phyloP scores from a whole-genome alignment of 768 basidiomycete genomes.

The Phanerodontia chrysosporium region DNA sequence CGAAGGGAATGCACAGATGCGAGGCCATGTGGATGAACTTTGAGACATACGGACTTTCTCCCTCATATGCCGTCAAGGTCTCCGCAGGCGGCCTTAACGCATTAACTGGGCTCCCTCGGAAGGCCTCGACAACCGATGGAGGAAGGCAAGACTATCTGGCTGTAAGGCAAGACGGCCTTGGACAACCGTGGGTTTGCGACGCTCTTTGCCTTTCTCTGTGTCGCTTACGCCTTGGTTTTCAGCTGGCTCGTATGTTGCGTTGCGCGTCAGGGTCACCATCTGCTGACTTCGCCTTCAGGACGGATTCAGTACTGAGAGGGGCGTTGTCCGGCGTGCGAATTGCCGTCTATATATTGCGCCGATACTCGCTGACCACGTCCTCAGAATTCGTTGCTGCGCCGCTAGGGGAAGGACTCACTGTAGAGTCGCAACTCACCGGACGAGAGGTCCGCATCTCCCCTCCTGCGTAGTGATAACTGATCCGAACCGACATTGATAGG shows the following conservation, averaged over 20 bases:
- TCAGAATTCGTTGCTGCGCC: slow-evolving; percentile 26
- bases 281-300: slow-evolving; percentile 14
- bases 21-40: slow-evolving; percentile 31
- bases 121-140: slow-evolving; percentile 13
- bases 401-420: slow-evolving; percentile 20
- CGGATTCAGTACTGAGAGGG: slow-evolving; percentile 22
- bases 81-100: slow-evolving; percentile 28
- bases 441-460: slow-evolving; percentile 12
- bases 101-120: slow-evolving; percentile 21
- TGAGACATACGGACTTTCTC: neutral
- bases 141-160: slow-evolving; percentile 27
- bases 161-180: slow-evolving; percentile 1
- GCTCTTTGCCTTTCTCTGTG: no score
- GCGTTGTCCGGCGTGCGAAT: slow-evolving; percentile 22
- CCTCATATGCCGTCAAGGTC: slow-evolving; percentile 21
- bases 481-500: neutral
- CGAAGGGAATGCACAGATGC: slow-evolving; percentile 24
- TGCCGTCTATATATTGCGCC: neutral
- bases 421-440: slow-evolving; percentile 23
- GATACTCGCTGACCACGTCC: neutral
- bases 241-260: slow-evolving; percentile 7
- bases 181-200: slow-evolving; percentile 16
- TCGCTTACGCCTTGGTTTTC: neutral
- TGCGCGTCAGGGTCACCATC: neutral
- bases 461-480: neutral